Base-by-base conservation (phyloP, 228 moss, liverwort and hornwort species). In the Sphagnum magellanicum region DNA sequence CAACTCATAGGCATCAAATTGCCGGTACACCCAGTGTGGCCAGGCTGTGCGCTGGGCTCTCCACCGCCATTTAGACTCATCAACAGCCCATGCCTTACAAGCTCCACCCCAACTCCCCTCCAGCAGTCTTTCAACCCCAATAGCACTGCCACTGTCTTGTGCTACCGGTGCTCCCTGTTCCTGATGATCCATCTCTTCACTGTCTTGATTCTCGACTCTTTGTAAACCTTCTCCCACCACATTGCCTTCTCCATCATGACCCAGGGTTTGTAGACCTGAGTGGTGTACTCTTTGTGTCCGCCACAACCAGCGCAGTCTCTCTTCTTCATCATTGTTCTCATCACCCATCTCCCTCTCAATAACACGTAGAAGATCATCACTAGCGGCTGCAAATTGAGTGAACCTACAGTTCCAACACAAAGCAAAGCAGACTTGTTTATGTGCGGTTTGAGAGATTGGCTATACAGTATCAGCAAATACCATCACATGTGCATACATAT, bases 1-100 rank as follows among this genome's bases (percentile, higher is more conserved):
- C 70, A 98, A 81, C 64, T 94, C 92, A 70, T 90, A 92, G 16
- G 92, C 92, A 83, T 98, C 98, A 64, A 89, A 98, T 77, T 92
- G 92, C 72, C 98, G 87, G 71, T 98, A 98, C 16, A 98, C 98
- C 98, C 98, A 98, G 73, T 98, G 92, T 67, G 98, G 98, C 98
- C 94, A 98, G 51, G 88, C 78, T 50, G 94, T 87, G 55, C 79
- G 65, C 77, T 98, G 98, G 59, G 98, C 98, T 79, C 86, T 87
- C 51, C 50, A 66, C 63, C 68, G 77, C 98, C 98, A 98, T 71
- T 81, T 87, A 13, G 75, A 82, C 76, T 92, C 90, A 78, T 98
- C 98, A 60, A 82, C 73, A 77, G 87, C 86, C 98, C 98, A 98
- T 16, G 86, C 91, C 74, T 85, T 94, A 74, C 94, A 90, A 63